Evolutionary conservation across 176 grass and related monocot species (phyloP), one percentile per base, ranked within the genome.

Genomic region (Cocos nucifera): DNA sequence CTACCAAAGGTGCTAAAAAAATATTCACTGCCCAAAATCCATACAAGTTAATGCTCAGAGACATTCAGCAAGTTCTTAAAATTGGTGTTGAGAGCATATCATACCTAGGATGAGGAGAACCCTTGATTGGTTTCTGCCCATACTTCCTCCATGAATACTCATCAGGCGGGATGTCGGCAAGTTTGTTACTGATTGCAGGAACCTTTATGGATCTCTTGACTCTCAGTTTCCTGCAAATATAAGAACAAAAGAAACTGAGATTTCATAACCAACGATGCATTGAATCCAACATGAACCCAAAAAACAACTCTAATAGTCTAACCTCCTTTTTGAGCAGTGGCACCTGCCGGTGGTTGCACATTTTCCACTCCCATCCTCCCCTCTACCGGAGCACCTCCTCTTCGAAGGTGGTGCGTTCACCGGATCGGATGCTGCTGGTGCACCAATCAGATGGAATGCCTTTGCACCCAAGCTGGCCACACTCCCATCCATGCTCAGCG

Each of bases 41-140:
- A 44, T 44, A 12, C 8, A 44, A 44, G 35, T 44, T 35, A 35
- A 35, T 35, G 32, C 32, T 35, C 32, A 8, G 32, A 35, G 7
- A 35, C 5, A 35, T 35, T 35, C 32, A 1, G 32, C 5, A 9
- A 35, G 7, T 35, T 35, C 32, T 9, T 35, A 74, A 61, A 59
- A 74, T 35, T 4, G 6, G 53, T 17, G 53, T 56, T 17, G 61
- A 30, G 61, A 74, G n/a, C 20, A 28, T 65, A 24, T 39, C 0
- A 58, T 76, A 87, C 87, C 92, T 90, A 60, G 92, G 92, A 80
- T 97, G 64, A 65, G 92, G 92, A 44, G 92, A 97, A 1, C 93
- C 87, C 73, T 97, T 97, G 67, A 97, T 97, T 5, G 93, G 93
- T 57, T 97, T 97, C 72, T 97, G 93, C 22, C 93, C 93, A 27